These are phyloP conservation scores for Penicillium herquei DNA, from an alignment of 495 filamentous ascomycete species.

Conservation along the genomic window DNA sequence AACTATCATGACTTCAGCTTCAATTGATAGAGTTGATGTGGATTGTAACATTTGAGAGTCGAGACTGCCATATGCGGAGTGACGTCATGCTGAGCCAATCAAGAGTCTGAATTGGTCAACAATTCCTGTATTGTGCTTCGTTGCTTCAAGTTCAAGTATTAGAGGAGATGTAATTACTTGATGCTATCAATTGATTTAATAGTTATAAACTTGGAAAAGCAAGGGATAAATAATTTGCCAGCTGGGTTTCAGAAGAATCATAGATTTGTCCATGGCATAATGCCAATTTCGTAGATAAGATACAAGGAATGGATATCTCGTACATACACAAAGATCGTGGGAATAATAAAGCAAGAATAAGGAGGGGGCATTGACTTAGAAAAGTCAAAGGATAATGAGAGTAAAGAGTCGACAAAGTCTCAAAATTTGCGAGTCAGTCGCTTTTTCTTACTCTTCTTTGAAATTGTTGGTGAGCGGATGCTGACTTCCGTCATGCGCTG, in stretches of 20 bases:
- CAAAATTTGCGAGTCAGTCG: slow-evolving; percentile 14
- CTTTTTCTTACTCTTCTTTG: slow-evolving; percentile 21
- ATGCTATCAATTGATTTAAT: too few species aligned
- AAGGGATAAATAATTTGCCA: too few species aligned
- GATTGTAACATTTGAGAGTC: slow-evolving; percentile 3
- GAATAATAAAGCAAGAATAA: neutral
- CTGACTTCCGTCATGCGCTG: slow-evolving; percentile 23
- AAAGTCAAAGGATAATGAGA: neutral
- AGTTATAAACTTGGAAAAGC: too few species aligned
- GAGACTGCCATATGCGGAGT: slow-evolving; percentile 8
- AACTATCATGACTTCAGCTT: neutral
- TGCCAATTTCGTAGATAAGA: neutral
- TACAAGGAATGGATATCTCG: slow-evolving; percentile 2
- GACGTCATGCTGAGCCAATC: slow-evolving; percentile 19
- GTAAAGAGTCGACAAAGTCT: neutral
- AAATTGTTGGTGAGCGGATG: slow-evolving; percentile 24
- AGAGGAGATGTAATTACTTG: too few species aligned
- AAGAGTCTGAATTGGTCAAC: slow-evolving; percentile 8
- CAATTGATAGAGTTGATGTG: neutral
- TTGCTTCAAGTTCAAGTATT: neutral
- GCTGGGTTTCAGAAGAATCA: too few species aligned
- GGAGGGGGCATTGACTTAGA: too few species aligned
- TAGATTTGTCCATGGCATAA: neutral
- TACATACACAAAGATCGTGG: neutral
- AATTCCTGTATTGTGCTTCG: slow-evolving; percentile 2